These are phyloP conservation scores for Phytophthora capsici DNA, from an alignment of 352 stramenopile species.

Conservation along the genomic window DNA sequence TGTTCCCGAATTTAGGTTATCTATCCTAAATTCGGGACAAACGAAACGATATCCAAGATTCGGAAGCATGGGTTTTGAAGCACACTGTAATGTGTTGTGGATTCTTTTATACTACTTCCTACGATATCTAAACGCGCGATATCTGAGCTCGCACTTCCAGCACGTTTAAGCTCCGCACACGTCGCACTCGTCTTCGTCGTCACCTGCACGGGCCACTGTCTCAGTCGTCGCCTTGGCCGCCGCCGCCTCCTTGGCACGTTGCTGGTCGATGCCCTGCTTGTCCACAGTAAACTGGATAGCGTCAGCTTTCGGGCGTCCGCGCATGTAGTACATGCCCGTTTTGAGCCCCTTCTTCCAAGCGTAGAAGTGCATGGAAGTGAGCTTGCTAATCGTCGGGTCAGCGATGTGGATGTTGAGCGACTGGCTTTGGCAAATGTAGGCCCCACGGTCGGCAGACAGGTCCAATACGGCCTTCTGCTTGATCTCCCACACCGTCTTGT, in stretches of 20 bases:
- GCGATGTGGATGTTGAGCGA: constrained; percentile 99
- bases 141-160: background rate
- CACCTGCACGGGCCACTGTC: constrained; percentile 37
- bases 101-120: constrained; percentile 26
- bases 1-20: too few species aligned
- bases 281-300: constrained; percentile 99
- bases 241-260: constrained; percentile 43
- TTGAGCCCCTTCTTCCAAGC: constrained; percentile 99
- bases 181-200: constrained; percentile 82
- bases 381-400: constrained; percentile 96
- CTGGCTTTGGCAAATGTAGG: constrained; percentile 99
- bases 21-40: too few species aligned
- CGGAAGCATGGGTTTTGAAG: background rate
- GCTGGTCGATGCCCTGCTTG: constrained; percentile 87
- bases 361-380: constrained; percentile 99
- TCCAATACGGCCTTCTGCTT: constrained; percentile 98
- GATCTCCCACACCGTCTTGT: constrained; percentile 99
- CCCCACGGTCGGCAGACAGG: constrained; percentile 97
- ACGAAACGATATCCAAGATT: background rate
- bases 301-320: constrained; percentile 97
- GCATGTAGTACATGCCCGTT: constrained; percentile 99
- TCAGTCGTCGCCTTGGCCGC: constrained; percentile 46
- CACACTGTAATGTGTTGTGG: constrained; percentile 9
- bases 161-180: constrained; percentile 74
- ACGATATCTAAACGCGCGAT: constrained; percentile 18